Conservation (phyloP, 768 basidiomycete species). For the Hortiboletus campestris region DNA sequence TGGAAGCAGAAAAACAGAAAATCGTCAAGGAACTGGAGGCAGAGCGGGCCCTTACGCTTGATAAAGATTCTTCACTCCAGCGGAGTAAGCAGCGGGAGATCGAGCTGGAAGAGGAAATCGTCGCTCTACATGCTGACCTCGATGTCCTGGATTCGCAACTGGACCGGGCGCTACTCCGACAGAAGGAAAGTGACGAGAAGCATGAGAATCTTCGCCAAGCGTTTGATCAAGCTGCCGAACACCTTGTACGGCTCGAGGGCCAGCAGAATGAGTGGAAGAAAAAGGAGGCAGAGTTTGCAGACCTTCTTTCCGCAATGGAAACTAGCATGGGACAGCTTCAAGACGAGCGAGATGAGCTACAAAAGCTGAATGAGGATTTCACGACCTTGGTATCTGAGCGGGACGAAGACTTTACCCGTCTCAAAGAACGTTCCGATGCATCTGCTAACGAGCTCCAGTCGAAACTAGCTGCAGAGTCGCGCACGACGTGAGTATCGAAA, state of each 20-base stretch:
- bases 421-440: conserved; percentile 72
- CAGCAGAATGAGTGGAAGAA: conserved; percentile 67
- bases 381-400: conserved; percentile 65
- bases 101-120: conserved; percentile 83
- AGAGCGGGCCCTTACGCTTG: conserved; percentile 73
- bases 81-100: conserved; percentile 83
- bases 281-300: conserved; percentile 62
- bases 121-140: conserved; percentile 75
- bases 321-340: conserved; percentile 58
- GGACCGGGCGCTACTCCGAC: conserved; percentile 71
- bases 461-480: conserved; percentile 63
- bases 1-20: conserved; percentile 81
- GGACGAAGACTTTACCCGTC: conserved; percentile 74
- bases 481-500: conserved; percentile 52
- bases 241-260: conserved; percentile 76
- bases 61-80: conserved; percentile 82
- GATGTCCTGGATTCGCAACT: conserved; percentile 85
- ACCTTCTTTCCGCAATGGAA: conserved; percentile 56
- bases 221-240: conserved; percentile 84
- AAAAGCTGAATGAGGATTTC: conserved; percentile 66
- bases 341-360: conserved; percentile 58
- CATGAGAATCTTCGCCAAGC: conserved; percentile 66
- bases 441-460: conserved; percentile 65
- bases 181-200: conserved; percentile 80
- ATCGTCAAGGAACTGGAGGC: conserved; percentile 80